phyloP scores from a whole-genome alignment of 257 asterid genomes.

The Avicennia marina region DNA sequence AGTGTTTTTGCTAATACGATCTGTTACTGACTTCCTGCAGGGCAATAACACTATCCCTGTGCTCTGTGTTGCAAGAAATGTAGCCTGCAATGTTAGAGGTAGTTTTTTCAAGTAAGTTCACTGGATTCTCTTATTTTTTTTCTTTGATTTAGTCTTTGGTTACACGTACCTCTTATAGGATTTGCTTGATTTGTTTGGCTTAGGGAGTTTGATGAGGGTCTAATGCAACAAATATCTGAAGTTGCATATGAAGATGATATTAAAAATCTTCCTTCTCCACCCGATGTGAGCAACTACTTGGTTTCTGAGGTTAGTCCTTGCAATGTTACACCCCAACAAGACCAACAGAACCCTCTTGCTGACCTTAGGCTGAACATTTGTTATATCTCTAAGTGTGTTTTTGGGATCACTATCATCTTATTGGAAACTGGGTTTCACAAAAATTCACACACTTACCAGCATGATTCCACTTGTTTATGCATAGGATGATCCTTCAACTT shows the following conservation, averaged over 20 bases:
- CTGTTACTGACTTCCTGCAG: constrained; percentile 33
- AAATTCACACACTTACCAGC: constrained; percentile 7
- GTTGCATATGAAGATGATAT: constrained; percentile 84
- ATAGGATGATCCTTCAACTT: constrained; percentile 76
- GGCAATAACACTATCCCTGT: constrained; percentile 81
- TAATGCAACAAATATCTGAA: constrained; percentile 63
- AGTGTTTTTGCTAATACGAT: constrained; percentile 17
- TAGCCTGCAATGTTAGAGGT: constrained; percentile 97
- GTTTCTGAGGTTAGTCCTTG: constrained; percentile 59
- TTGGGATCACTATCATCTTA: neutral
- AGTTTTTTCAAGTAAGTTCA: constrained; percentile 90
- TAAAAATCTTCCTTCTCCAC: constrained; percentile 53
- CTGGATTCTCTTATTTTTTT: neutral
- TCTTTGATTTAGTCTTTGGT: constrained; percentile 27
- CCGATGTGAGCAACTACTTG: constrained; percentile 90
- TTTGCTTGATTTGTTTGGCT: constrained; percentile 21
- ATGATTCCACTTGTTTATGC: constrained; percentile 11
- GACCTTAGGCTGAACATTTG: too few relatives aligned
- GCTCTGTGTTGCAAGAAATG: constrained; percentile 95
- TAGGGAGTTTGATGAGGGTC: constrained; percentile 92
- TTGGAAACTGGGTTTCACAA: neutral
- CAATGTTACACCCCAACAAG: neutral
- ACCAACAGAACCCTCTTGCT: too few relatives aligned
- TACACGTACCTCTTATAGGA: constrained; percentile 4
- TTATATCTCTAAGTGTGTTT: too few relatives aligned